Evolutionary conservation across 225 moss, liverwort and hornwort species (phyloP).

Genomic region (Ulota crispa): DNA sequence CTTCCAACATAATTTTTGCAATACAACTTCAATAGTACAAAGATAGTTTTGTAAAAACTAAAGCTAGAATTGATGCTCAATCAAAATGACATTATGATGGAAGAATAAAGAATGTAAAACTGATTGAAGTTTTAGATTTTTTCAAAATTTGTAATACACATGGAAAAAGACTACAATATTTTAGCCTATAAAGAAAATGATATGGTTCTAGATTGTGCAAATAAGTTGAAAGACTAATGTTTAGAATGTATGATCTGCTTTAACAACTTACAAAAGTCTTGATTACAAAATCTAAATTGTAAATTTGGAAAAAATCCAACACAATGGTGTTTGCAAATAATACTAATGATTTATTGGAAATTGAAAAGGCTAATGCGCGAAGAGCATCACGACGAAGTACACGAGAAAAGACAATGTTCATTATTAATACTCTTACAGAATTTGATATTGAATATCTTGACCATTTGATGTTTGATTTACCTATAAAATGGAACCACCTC

Average conservation of each 20-base stretch:
- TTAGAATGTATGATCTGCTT: not conserved
- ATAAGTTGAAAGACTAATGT: not conserved
- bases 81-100: not conserved
- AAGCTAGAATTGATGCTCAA: not conserved
- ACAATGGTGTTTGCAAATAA: not conserved
- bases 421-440: constrained; percentile 20
- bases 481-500: constrained; percentile 50
- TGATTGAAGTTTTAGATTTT: not conserved
- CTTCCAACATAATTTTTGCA: no score
- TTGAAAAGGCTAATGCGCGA: constrained; percentile 23
- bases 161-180: not conserved
- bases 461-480: constrained; percentile 20
- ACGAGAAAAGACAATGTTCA: constrained; percentile 23
- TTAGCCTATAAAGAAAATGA: not conserved
- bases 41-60: not conserved
- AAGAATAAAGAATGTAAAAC: not conserved
- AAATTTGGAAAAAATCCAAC: not conserved
- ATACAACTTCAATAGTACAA: no score
- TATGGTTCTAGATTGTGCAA: not conserved
- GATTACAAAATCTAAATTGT: not conserved
- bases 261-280: no score
- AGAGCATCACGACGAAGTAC: not conserved
- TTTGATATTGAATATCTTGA: constrained; percentile 45
- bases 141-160: accelerated
- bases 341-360: constrained; percentile 3